These are phyloP conservation scores for Trypanosoma platydactyli DNA, from an alignment of 208 protist species.

Conservation along the genomic window DNA sequence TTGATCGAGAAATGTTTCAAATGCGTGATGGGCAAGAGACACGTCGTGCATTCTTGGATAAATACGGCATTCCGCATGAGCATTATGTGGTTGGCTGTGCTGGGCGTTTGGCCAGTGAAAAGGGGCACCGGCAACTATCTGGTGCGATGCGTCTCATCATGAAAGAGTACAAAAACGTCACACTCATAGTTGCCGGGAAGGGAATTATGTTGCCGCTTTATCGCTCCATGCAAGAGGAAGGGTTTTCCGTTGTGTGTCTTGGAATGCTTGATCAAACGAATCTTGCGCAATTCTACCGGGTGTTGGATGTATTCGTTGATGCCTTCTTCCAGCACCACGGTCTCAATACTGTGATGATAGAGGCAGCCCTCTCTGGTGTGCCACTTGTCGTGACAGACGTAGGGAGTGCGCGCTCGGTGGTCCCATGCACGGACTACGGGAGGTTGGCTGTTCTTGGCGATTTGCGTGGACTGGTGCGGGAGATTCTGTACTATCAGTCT, in stretches of 20 bases:
- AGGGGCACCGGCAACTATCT: slow-evolving; percentile 36
- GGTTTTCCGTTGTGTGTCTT: slow-evolving; percentile 23
- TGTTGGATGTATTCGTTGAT: slow-evolving; percentile 41
- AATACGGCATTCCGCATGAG: slow-evolving; percentile 9
- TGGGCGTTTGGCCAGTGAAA: slow-evolving; percentile 30
- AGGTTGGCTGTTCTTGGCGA: slow-evolving; percentile 26
- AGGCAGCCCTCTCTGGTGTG: slow-evolving; percentile 28
- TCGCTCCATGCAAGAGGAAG: slow-evolving; percentile 5
- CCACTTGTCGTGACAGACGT: slow-evolving; percentile 31
- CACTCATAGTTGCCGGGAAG: slow-evolving; percentile 33
- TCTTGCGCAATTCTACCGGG: slow-evolving; percentile 31
- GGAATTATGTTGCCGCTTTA: slow-evolving; percentile 16
- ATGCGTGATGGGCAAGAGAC: not conserved
- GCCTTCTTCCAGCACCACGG: slow-evolving; percentile 42
- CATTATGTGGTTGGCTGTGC: slow-evolving; percentile 38
- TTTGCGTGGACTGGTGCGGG: slow-evolving; percentile 9
- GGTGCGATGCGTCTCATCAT: slow-evolving; percentile 27
- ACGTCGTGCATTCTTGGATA: slow-evolving; percentile 14
- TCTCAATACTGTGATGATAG: slow-evolving; percentile 44
- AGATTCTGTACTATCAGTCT: slow-evolving; percentile 31
- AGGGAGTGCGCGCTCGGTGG: slow-evolving; percentile 25
- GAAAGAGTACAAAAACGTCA: slow-evolving; percentile 17
- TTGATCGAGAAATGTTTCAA: slow-evolving; percentile 29
- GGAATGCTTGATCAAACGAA: slow-evolving; percentile 32
- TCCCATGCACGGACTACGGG: slow-evolving; percentile 30